Evolutionary conservation across 768 basidiomycete species (phyloP).

Genomic region (Termitomyces sp.): DNA sequence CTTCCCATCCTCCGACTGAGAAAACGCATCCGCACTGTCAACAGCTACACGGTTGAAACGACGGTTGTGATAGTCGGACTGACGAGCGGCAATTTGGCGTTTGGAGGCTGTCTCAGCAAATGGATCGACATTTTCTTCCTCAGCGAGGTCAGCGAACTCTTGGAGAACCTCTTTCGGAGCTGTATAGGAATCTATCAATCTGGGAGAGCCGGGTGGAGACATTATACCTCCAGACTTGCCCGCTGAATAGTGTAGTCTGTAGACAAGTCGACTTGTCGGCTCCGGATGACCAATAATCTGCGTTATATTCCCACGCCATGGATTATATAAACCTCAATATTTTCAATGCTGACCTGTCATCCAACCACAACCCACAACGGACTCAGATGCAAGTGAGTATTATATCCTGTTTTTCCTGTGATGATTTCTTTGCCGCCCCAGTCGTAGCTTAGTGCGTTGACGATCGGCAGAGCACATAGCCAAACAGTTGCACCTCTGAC

Average conservation of each 20-base stretch:
- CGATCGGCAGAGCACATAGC: constrained; percentile 64
- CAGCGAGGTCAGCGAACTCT: constrained; percentile 91
- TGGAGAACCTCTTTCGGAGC: constrained; percentile 90
- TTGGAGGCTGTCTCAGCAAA: constrained; percentile 90
- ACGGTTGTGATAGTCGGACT: constrained; percentile 92
- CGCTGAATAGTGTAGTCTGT: constrained; percentile 4
- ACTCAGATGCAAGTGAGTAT: constrained; percentile 28
- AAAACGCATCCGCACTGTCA: constrained; percentile 77
- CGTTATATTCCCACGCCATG: constrained; percentile 26
- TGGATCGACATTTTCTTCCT: constrained; percentile 88
- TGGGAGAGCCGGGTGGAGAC: constrained; percentile 55
- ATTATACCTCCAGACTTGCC: constrained; percentile 34
- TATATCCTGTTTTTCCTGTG: constrained; percentile 19
- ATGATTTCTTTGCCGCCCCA: constrained; percentile 76
- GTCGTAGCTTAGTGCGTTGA: constrained; percentile 61
- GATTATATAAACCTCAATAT: constrained; percentile 2
- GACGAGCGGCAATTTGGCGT: constrained; percentile 89
- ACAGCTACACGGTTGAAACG: constrained; percentile 82
- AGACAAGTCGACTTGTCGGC: not conserved
- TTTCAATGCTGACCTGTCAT: not conserved
- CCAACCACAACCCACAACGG: constrained; percentile 3
- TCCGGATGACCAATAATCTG: constrained; percentile 23
- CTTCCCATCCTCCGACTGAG: constrained; percentile 57
- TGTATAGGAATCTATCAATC: constrained; percentile 87
- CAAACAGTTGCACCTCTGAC: constrained; percentile 66